phyloP scores from a whole-genome alignment of 2,329 filamentous ascomycete species.

The Colletotrichum tanaceti region DNA sequence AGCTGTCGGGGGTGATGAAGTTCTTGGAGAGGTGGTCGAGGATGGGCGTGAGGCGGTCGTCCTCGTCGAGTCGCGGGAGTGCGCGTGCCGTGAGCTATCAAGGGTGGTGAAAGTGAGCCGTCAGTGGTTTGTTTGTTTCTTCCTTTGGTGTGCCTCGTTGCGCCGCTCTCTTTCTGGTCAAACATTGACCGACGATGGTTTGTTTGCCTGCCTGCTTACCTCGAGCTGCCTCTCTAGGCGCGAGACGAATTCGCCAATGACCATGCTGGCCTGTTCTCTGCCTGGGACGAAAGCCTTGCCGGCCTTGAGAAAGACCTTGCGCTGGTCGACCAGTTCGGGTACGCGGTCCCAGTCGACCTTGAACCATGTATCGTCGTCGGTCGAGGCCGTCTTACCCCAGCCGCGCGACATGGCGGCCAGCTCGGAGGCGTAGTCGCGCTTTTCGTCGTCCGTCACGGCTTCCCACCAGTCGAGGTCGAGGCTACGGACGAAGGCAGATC shows the following conservation, averaged over 20 bases:
- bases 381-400: conserved; percentile 52
- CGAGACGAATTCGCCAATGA: conserved; percentile 85
- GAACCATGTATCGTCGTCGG: conserved; percentile 90
- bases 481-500: conserved; percentile 78
- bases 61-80: conserved; percentile 92
- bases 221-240: conserved; percentile 85
- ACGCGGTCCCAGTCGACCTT: conserved; percentile 97
- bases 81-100: conserved; percentile 85
- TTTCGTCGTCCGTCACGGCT: conserved; percentile 82
- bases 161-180: neutral
- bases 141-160: too few species aligned
- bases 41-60: conserved; percentile 82
- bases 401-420: conserved; percentile 64
- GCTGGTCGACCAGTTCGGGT: conserved; percentile 85
- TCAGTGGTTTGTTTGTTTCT: conserved; percentile 22
- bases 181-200: too few species aligned
- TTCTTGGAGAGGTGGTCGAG: conserved; percentile 89
- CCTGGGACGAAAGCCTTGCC: conserved; percentile 94
- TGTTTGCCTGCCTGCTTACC: neutral
- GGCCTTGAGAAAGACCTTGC: conserved; percentile 78
- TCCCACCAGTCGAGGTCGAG: conserved; percentile 94
- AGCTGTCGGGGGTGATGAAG: conserved; percentile 90
- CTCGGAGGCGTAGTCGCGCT: conserved; percentile 69
- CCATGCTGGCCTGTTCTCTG: conserved; percentile 87
- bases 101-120: conserved; percentile 8